Evolutionary conservation across 163 green algal species (phyloP).

Genomic region (Scenedesmus sp.): DNA sequence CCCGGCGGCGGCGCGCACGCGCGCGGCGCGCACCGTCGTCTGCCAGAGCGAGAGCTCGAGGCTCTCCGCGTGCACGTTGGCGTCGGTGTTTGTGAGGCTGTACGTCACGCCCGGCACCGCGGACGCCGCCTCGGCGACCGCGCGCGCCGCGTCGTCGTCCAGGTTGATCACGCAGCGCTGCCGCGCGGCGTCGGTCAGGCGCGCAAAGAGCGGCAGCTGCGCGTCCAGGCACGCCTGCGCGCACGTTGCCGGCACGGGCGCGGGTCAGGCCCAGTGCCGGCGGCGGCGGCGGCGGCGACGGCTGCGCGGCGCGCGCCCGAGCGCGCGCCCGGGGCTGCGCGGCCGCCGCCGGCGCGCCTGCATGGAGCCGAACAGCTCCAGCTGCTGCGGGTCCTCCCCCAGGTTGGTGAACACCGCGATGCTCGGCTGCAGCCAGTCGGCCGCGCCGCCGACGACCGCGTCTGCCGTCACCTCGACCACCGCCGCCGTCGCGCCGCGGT

Average conservation of each 20-base stretch:
- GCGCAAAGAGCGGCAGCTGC: slow-evolving; percentile 63
- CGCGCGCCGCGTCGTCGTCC: slow-evolving; percentile 67
- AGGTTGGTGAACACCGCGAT: slow-evolving; percentile 88
- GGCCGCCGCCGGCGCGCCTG: background rate
- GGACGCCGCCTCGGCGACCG: slow-evolving; percentile 29
- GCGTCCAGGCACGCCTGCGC: slow-evolving; percentile 23
- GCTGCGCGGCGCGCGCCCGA: no score
- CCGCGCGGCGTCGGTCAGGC: slow-evolving; percentile 64
- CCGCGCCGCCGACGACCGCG: background rate
- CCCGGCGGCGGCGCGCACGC: background rate
- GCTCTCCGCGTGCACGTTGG: slow-evolving; percentile 74
- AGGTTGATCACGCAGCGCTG: slow-evolving; percentile 88
- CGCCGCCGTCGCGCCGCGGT: slow-evolving; percentile 76
- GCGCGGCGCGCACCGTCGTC: slow-evolving; percentile 70
- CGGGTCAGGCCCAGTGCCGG: no score
- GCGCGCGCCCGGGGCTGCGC: background rate
- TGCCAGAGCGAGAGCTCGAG: slow-evolving; percentile 81
- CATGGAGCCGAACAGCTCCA: slow-evolving; percentile 32
- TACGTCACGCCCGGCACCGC: slow-evolving; percentile 88
- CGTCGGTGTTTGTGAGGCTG: slow-evolving; percentile 57
- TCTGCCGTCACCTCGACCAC: slow-evolving; percentile 76
- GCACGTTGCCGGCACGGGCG: no score
- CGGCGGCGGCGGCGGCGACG: no score
- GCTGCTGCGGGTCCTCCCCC: slow-evolving; percentile 3
- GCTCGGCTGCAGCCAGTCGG: slow-evolving; percentile 72